A percentile compares a stretch with the other conserved stretches of the same genome.
Evolutionary conservation across 1,284 basidiomycete species (phyloP).

Genomic region (Boletus semigastroideus): DNA sequence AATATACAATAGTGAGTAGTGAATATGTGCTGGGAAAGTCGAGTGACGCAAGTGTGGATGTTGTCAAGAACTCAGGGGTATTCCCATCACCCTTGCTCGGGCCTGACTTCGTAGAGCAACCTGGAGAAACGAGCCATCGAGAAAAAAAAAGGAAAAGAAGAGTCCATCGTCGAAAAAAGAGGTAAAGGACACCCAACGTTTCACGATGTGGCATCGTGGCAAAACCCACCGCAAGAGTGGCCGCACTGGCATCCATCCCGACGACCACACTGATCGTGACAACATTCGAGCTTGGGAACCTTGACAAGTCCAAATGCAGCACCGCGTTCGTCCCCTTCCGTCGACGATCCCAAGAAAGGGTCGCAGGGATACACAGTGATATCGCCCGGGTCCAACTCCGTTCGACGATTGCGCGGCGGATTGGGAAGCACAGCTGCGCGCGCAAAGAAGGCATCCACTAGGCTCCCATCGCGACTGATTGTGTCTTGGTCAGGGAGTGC

Average conservation of each 20-base stretch:
- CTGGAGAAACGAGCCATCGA: neutral
- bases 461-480: conserved; percentile 27
- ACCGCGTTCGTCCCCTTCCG: conserved; percentile 35
- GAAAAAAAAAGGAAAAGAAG: neutral
- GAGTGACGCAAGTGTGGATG: neutral
- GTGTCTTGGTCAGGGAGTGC: conserved; percentile 38
- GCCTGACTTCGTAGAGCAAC: neutral
- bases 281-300: conserved; percentile 67
- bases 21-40: neutral
- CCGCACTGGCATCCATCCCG: conserved; percentile 18
- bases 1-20: neutral
- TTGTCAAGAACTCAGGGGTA: neutral
- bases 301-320: conserved; percentile 49
- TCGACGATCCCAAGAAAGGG: conserved; percentile 29
- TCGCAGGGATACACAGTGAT: conserved; percentile 45
- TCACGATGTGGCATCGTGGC: neutral
- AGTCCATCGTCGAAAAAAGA: neutral
- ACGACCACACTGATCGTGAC: conserved; percentile 58
- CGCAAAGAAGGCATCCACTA: conserved; percentile 63
- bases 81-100: neutral
- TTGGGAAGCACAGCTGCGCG: conserved; percentile 59
- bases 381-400: conserved; percentile 49
- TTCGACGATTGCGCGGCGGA: conserved; percentile 47
- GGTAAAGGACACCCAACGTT: neutral
- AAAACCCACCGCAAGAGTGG: conserved; percentile 18